Evolutionary conservation across 108 stramenopile species (phyloP).

Genomic region (Pseudonitzschia multistriata): DNA sequence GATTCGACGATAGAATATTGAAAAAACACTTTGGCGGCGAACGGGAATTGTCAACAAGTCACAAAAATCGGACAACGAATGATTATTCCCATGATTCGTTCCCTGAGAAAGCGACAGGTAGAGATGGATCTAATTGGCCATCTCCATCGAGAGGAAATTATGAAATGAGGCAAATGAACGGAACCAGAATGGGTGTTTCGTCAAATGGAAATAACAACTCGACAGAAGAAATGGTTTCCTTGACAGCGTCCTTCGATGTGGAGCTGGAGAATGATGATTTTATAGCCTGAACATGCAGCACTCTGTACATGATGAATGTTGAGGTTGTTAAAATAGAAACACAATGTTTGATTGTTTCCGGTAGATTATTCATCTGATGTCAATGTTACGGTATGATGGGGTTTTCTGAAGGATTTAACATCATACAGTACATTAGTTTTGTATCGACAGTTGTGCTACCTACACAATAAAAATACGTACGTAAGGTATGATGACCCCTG

Average conservation of each 20-base stretch:
- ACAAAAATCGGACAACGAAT: not conserved
- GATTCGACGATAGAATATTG: conserved; percentile 61
- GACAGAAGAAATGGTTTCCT: conserved; percentile 17
- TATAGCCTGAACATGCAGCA: not conserved
- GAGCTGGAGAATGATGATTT: not conserved
- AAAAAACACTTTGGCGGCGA: conserved; percentile 67
- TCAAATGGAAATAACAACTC: not conserved
- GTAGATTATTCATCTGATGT: no score
- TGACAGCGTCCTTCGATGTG: not conserved
- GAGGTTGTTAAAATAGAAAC: no score
- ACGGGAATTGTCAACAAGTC: not conserved
- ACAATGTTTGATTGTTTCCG: no score
- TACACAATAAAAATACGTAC: no score
- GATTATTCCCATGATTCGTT: not conserved
- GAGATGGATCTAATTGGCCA: not conserved
- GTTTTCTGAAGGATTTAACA: no score
- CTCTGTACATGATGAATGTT: no score
- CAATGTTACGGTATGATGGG: no score
- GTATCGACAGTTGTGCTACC: no score
- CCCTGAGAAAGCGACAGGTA: not conserved
- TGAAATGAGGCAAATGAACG: conserved; percentile 19
- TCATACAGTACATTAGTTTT: no score
- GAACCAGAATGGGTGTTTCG: not conserved
- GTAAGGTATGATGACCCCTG: no score
- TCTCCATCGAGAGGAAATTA: conserved; percentile 13